Base-by-base conservation (phyloP, 2,329 filamentous ascomycete genomes). In the Ophiostoma montium region DNA sequence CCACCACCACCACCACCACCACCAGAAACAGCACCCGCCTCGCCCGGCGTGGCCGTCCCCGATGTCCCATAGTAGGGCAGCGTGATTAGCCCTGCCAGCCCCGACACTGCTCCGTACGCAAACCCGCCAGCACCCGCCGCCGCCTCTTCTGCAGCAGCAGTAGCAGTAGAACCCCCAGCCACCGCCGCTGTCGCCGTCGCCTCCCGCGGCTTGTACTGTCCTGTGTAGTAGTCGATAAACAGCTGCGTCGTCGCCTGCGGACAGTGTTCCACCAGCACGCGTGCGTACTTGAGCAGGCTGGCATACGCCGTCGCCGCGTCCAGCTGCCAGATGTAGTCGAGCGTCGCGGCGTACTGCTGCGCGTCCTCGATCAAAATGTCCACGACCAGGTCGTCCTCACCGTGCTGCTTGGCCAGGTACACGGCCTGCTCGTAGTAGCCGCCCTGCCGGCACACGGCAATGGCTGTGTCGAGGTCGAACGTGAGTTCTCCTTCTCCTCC, bases 361-460 rank as follows among this genome's bases (percentile, higher is more conserved):
- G 90, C 88, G 58, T 98, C 90, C 61, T 98, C 92, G 46, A 98
- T 89, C 47, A 98, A 64, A 44, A 98, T 95, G 61, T 95, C 90
- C 4, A 96, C 86, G 1, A 98, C 92, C 52, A 96, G 70, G 51
- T 95, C 88, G 55, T 87, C 86, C 62, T 98, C 92, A 6, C 86
- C 84, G 60, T 98, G 89, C 63, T 95, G 90, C 51, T 88, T 86
- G 7, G 94, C 92, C 35, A 98, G 74, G 59, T 94, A 98, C 4
- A 90, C 92, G 13, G 92, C 92, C 68, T 98, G 94, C 52, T 96
- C 89, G 59, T 83, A 94, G 64, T 98, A 98, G 1, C 92, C 90
- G 11, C 90, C 92, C 67, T 98, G 92, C 27, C 94, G 79, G 61
- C 92, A 98, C 88, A 98, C 95, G 2, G 84, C 80, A 55, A 98